A percentile compares a stretch with the other conserved stretches of the same genome.
phyloP scores from a whole-genome alignment of 1,284 basidiomycete genomes.

The Takashimella tepidaria region DNA sequence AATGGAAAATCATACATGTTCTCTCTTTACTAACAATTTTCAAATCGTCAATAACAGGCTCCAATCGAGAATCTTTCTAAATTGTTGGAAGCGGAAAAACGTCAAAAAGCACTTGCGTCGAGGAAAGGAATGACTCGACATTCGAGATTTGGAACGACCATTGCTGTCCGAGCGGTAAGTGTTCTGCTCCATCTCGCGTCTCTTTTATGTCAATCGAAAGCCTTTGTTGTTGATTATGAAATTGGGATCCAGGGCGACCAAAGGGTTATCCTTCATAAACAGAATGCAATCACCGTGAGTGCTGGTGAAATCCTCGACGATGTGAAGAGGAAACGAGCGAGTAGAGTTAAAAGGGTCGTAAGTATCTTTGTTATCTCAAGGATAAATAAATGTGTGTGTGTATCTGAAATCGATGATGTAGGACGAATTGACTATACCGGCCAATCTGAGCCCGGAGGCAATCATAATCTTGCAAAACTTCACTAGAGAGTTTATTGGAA shows the following conservation, averaged over 20 bases:
- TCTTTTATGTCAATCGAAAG: constrained; percentile 3
- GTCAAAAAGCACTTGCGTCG: constrained; percentile 55
- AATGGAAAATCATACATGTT: too few species aligned
- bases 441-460: constrained; percentile 60
- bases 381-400: constrained; percentile 1
- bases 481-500: constrained; percentile 66
- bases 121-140: constrained; percentile 62
- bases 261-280: constrained; percentile 67
- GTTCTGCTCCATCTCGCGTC: too few species aligned
- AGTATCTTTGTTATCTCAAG: constrained; percentile 5
- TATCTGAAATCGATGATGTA: too few species aligned
- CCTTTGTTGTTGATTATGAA: too few species aligned
- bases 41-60: constrained; percentile 48
- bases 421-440: constrained; percentile 50
- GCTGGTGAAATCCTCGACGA: constrained; percentile 72
- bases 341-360: constrained; percentile 56
- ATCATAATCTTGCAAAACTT: constrained; percentile 62
- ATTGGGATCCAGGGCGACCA: constrained; percentile 45
- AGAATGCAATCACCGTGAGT: constrained; percentile 70
- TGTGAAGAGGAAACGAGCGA: constrained; percentile 60
- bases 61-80: constrained; percentile 59
- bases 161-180: constrained; percentile 63
- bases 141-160: constrained; percentile 88
- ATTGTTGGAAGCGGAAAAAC: constrained; percentile 67
- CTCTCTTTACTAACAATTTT: too few species aligned